These are phyloP conservation scores for Colletotrichum salicis DNA, from an alignment of 2,329 filamentous ascomycete species.

Conservation along the genomic window DNA sequence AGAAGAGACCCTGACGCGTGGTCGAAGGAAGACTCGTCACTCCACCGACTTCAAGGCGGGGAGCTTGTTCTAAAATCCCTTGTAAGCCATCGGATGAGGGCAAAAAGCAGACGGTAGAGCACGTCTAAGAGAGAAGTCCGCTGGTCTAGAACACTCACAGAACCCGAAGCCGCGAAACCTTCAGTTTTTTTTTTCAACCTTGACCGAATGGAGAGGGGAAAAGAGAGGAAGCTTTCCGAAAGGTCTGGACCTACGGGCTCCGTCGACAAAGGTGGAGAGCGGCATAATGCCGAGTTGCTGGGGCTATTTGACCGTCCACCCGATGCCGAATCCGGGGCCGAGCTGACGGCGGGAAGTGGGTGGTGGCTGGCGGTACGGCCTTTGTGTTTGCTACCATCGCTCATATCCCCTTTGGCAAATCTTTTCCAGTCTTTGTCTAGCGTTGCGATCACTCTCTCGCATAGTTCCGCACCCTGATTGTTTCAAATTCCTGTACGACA, in stretches of 20 bases:
- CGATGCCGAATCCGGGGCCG: constrained; percentile 6
- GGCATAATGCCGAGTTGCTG: neutral
- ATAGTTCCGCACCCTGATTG: neutral
- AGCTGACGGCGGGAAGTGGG: neutral
- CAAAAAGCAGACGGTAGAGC: neutral
- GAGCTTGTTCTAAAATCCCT: neutral
- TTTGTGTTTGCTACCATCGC: neutral
- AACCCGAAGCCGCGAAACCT: neutral
- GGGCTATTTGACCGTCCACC: neutral
- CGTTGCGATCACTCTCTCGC: neutral
- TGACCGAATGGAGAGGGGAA: neutral
- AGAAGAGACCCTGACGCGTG: neutral
- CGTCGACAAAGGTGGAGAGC: neutral
- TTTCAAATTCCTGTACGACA: neutral
- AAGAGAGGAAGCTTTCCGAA: neutral
- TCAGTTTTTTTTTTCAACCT: too few species aligned
- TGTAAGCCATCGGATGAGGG: neutral
- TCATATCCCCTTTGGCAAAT: neutral
- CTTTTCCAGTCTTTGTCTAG: neutral
- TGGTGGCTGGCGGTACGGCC: neutral
- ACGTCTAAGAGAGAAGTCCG: neutral
- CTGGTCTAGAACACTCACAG: neutral
- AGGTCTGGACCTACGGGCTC: neutral
- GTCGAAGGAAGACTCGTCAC: neutral
- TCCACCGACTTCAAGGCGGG: neutral